Evolutionary conservation across 2,329 filamentous ascomycete genomes (phyloP).

Genomic region (Aspergillus carbonarius): DNA sequence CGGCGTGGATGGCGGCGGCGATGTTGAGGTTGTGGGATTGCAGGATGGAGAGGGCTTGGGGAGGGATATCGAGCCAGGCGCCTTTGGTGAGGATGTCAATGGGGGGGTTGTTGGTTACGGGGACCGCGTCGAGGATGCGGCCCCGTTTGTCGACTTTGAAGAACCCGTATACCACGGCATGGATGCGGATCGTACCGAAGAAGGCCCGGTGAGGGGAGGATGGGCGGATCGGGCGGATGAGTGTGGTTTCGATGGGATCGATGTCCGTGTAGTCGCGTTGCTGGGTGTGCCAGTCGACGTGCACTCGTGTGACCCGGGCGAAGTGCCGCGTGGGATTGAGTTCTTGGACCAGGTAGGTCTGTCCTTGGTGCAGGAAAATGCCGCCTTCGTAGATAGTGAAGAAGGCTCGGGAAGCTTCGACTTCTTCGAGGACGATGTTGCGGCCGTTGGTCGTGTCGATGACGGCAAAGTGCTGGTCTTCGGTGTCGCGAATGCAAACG

Average conservation of each 20-base stretch:
- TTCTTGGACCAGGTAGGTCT: slow-evolving; percentile 86
- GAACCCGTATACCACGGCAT: slow-evolving; percentile 89
- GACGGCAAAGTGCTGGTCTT: slow-evolving; percentile 91
- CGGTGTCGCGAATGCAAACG: slow-evolving; percentile 84
- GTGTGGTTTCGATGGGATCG: slow-evolving; percentile 80
- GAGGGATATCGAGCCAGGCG: slow-evolving; percentile 93
- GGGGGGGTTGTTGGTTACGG: slow-evolving; percentile 82
- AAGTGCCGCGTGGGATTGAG: slow-evolving; percentile 77
- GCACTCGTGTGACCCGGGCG: slow-evolving; percentile 83
- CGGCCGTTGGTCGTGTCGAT: slow-evolving; percentile 77
- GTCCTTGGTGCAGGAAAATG: slow-evolving; percentile 96
- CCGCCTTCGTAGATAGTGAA: slow-evolving; percentile 97
- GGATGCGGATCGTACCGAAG: slow-evolving; percentile 81
- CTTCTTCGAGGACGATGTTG: slow-evolving; percentile 86
- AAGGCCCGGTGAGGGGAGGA: slow-evolving; percentile 68
- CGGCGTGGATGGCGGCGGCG: slow-evolving; percentile 88
- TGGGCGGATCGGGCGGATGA: background rate
- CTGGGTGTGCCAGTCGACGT: slow-evolving; percentile 91
- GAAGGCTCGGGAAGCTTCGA: slow-evolving; percentile 92
- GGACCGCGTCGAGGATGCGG: slow-evolving; percentile 84
- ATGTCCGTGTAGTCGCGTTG: slow-evolving; percentile 94
- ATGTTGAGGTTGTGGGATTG: slow-evolving; percentile 71
- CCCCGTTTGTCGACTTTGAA: slow-evolving; percentile 91
- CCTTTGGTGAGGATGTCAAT: slow-evolving; percentile 82
- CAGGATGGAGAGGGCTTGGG: slow-evolving; percentile 74